phyloP scores from a whole-genome alignment of 2,329 filamentous ascomycete species.

The Fusarium dimerum region DNA sequence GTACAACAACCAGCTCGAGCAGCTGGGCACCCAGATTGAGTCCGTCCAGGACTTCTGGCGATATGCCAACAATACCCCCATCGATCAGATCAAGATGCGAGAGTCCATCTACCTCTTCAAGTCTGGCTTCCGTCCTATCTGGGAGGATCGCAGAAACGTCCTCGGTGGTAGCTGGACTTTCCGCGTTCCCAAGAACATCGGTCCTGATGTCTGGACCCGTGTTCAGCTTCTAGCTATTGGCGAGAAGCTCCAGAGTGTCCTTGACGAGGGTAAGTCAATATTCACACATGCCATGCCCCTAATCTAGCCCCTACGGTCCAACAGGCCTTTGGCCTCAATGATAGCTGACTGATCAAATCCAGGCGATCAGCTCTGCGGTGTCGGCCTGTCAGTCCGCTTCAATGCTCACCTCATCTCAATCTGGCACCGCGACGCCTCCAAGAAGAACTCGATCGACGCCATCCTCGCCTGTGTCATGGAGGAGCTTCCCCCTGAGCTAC shows the following conservation, averaged over 20 bases:
- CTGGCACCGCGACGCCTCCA: constrained; percentile 88
- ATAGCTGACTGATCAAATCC: constrained; percentile 13
- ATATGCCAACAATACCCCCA: constrained; percentile 79
- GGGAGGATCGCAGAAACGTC: constrained; percentile 85
- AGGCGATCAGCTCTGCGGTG: constrained; percentile 87
- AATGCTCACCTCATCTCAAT: constrained; percentile 86
- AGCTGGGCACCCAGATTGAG: constrained; percentile 68
- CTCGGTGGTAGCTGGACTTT: constrained; percentile 92
- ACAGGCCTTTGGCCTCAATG: neutral
- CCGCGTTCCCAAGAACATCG: constrained; percentile 75
- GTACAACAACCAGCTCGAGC: constrained; percentile 59
- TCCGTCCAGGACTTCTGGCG: constrained; percentile 85
- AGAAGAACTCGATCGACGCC: constrained; percentile 74
- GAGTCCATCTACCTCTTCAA: constrained; percentile 82
- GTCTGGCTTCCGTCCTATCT: constrained; percentile 72
- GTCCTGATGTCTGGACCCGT: constrained; percentile 77
- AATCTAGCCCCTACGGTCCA: neutral
- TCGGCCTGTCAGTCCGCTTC: constrained; percentile 85
- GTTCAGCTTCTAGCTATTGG: constrained; percentile 82
- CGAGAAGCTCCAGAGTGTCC: constrained; percentile 73
- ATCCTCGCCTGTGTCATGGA: constrained; percentile 73
- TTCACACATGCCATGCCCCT: neutral
- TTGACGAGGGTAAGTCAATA: constrained; percentile 63
- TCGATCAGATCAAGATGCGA: constrained; percentile 73
- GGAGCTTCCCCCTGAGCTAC: constrained; percentile 71